phyloP scores from a whole-genome alignment of 169 alveolate species.

The Plasmodium fragile region DNA sequence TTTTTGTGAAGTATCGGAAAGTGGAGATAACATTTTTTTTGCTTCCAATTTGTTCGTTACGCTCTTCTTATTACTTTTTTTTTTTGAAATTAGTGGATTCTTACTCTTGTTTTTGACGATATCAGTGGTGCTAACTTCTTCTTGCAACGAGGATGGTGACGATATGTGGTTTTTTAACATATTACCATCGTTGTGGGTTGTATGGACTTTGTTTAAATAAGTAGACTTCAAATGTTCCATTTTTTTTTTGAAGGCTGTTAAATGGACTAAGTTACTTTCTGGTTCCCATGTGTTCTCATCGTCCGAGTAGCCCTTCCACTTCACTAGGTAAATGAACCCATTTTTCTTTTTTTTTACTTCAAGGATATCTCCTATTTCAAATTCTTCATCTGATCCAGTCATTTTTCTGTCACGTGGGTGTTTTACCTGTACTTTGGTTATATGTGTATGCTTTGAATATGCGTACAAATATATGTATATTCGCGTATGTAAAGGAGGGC shows the following conservation, averaged over 20 bases:
- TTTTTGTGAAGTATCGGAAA: constrained; percentile 45
- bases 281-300: constrained; percentile 89
- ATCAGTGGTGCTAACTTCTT: background rate
- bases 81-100: constrained; percentile 21
- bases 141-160: constrained; percentile 26
- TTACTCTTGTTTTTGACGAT: constrained; percentile 46
- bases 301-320: constrained; percentile 87
- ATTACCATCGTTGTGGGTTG: constrained; percentile 19
- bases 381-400: constrained; percentile 75
- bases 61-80: constrained; percentile 17
- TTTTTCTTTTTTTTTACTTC: constrained; percentile 58
- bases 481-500: background rate
- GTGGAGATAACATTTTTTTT: constrained; percentile 11
- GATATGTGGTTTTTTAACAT: constrained; percentile 7
- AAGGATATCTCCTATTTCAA: constrained; percentile 73
- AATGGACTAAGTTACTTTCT: constrained; percentile 76
- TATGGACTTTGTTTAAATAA: constrained; percentile 35
- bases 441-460: background rate
- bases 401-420: constrained; percentile 17
- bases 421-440: constrained; percentile 3
- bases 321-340: constrained; percentile 78
- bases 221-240: constrained; percentile 58
- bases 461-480: background rate
- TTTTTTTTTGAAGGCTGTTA: constrained; percentile 60
- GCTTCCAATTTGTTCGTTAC: constrained; percentile 35